Evolutionary conservation across 2,329 filamentous ascomycete species (phyloP).

Genomic region (Falciphora oryzae): DNA sequence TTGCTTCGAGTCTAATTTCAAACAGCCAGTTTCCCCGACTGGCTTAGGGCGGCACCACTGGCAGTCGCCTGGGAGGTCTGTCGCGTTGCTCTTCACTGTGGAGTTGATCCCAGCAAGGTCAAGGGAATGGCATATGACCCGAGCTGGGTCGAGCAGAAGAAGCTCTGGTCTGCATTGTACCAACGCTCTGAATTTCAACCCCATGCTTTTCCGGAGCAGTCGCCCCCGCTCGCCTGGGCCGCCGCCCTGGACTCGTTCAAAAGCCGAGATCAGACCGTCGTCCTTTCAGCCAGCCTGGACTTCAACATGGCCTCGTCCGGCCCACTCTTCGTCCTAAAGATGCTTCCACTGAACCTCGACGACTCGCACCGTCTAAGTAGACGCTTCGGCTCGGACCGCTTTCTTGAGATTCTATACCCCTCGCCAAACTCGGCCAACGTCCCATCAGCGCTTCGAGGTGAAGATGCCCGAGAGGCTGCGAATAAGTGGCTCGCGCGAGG

Average conservation of each 20-base stretch:
- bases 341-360: slow-evolving; percentile 44
- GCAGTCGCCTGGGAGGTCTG: slow-evolving; percentile 48
- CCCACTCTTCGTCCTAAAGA: slow-evolving; percentile 38
- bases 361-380: slow-evolving; percentile 45
- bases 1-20: slow-evolving; percentile 3
- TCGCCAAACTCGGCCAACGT: slow-evolving; percentile 27
- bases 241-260: slow-evolving; percentile 32
- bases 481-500: slow-evolving; percentile 34
- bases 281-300: slow-evolving; percentile 36
- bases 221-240: slow-evolving; percentile 39
- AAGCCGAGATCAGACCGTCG: slow-evolving; percentile 30
- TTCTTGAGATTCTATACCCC: slow-evolving; percentile 50
- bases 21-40: slow-evolving; percentile 33
- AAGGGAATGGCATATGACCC: slow-evolving; percentile 30
- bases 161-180: slow-evolving; percentile 36
- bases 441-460: slow-evolving; percentile 24
- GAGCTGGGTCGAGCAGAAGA: slow-evolving; percentile 37
- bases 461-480: slow-evolving; percentile 28
- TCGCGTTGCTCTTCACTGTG: slow-evolving; percentile 40
- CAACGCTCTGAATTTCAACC: slow-evolving; percentile 33
- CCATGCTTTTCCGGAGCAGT: slow-evolving; percentile 43
- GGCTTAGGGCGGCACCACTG: slow-evolving; percentile 39
- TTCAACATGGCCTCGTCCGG: slow-evolving; percentile 29
- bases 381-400: slow-evolving; percentile 52
- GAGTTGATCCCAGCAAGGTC: slow-evolving; percentile 31